Conservation (phyloP, 768 basidiomycete species). For the Infundibulicybe gibba region DNA sequence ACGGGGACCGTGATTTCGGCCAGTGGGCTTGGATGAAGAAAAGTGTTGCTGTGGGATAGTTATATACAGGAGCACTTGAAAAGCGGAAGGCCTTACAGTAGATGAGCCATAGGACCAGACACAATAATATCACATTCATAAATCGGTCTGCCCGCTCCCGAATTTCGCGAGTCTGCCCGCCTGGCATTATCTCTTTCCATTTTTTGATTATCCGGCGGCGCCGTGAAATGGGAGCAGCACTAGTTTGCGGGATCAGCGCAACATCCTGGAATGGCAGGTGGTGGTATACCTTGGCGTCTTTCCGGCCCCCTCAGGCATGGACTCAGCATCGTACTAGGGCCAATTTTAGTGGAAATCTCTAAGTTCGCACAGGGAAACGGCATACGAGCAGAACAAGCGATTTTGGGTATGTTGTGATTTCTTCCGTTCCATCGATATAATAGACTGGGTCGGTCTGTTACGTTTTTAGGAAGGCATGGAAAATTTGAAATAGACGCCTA, state of each 20-base stretch:
- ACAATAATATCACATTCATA: background rate
- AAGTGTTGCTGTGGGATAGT: too few relatives aligned
- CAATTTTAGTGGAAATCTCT: background rate
- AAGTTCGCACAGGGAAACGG: background rate
- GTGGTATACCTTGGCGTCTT: background rate
- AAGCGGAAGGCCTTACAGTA: constrained; percentile 2
- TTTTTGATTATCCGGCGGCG: background rate
- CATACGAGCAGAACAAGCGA: constrained; percentile 10
- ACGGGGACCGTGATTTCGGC: background rate
- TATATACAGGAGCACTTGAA: background rate
- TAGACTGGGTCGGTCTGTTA: constrained; percentile 10
- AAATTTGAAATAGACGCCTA: too few relatives aligned
- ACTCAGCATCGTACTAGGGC: constrained; percentile 6
- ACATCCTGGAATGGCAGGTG: background rate
- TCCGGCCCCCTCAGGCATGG: background rate
- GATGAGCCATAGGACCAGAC: constrained; percentile 1
- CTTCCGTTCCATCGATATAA: constrained; percentile 7
- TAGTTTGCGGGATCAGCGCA: background rate
- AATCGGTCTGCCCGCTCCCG: constrained; percentile 1
- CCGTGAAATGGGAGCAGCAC: background rate
- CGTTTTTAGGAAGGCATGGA: background rate
- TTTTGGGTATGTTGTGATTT: constrained; percentile 7
- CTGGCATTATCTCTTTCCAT: background rate
- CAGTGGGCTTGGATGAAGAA: too few relatives aligned
- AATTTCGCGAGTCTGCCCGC: background rate